Evolutionary conservation across 768 basidiomycete species (phyloP), one percentile per base, ranked within the genome.

Genomic region (Coprinopsis cinerea): DNA sequence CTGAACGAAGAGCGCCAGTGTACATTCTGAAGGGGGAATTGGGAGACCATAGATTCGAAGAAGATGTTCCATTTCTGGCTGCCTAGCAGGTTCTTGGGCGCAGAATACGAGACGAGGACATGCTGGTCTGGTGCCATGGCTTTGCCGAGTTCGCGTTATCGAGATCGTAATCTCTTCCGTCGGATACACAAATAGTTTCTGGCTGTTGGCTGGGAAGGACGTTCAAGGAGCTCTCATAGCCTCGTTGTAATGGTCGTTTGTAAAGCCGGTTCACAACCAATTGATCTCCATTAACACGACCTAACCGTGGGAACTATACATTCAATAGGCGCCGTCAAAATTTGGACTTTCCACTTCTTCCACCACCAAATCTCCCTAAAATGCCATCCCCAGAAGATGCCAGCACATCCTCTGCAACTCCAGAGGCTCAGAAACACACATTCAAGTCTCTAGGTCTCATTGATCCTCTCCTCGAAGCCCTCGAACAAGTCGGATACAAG

Each of bases 381-480:
- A 86, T 86, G 85, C 77, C 82, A 45, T 65, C 73, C 18, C 79
- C 81, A 52, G 82, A 82, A 56, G 83, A 86, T 65, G 81, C 83
- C 37, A 70, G 63, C 45, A 68, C 67, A 32, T 70, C 70, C n/a
- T 53, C 60, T 4, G 39, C 54, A 22, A 57, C 59, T 26, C 23
- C n/a, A 15, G 35, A 45, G 7, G 34, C 17, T 3, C 23, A 4
- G 17, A 20, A 37, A 46, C 26, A 27, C 3, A 82, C 87, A 1
- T 99, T 99, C 69, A 79, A 80, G 56, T 79, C 81, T 26, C 78
- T 99, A 24, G 93, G 94, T 23, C 73, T 98, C 46, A 95, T 94
- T 44, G 82, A 88, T 34, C 92, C 92, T 47, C 77, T 99, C 1
- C 82, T 96, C 42, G 80, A 89, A 60, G 88, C 94, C 3, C 80